Conservation (phyloP, 805 yeast species). For the Metschnikowia vanudenii region DNA sequence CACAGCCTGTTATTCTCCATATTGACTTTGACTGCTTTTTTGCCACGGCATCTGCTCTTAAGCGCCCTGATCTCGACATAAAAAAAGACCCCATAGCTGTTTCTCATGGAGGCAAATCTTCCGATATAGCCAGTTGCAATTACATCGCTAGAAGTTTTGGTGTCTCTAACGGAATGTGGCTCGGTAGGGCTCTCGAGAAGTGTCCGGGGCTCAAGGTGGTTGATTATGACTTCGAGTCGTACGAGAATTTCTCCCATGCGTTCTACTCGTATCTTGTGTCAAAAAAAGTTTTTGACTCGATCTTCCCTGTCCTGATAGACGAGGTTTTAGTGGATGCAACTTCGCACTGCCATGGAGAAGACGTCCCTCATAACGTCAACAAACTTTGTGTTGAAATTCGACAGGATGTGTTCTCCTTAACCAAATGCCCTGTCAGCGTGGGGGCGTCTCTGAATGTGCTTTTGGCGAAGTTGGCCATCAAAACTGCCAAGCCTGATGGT, state of each 20-base stretch:
- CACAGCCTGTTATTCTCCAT: conserved; percentile 54
- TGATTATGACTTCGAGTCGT: conserved; percentile 71
- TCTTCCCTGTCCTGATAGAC: conserved; percentile 86
- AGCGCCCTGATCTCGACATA: conserved; percentile 52
- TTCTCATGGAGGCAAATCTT: conserved; percentile 55
- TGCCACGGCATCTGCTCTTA: conserved; percentile 75
- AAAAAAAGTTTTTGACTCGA: conserved; percentile 41
- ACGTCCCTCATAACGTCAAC: conserved; percentile 4
- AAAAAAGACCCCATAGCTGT: conserved; percentile 56
- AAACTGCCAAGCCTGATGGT: conserved; percentile 81
- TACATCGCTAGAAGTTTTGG: conserved; percentile 82
- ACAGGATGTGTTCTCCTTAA: conserved; percentile 37
- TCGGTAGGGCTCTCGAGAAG: conserved; percentile 55
- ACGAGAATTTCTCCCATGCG: conserved; percentile 60
- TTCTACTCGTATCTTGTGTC: conserved; percentile 61
- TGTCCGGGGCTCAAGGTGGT: conserved; percentile 68
- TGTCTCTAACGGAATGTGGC: conserved; percentile 89
- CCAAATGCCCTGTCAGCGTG: conserved; percentile 70
- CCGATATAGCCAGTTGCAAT: conserved; percentile 92
- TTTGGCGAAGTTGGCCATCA: conserved; percentile 71
- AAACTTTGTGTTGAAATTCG: conserved; percentile 38
- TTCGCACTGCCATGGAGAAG: conserved; percentile 18
- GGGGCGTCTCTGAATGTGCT: conserved; percentile 77
- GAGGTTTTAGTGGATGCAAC: conserved; percentile 81
- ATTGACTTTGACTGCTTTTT: conserved; percentile 94